Base-by-base conservation (phyloP, 1,284 basidiomycete species). In the Cutaneotrichosporon daszewskae region DNA sequence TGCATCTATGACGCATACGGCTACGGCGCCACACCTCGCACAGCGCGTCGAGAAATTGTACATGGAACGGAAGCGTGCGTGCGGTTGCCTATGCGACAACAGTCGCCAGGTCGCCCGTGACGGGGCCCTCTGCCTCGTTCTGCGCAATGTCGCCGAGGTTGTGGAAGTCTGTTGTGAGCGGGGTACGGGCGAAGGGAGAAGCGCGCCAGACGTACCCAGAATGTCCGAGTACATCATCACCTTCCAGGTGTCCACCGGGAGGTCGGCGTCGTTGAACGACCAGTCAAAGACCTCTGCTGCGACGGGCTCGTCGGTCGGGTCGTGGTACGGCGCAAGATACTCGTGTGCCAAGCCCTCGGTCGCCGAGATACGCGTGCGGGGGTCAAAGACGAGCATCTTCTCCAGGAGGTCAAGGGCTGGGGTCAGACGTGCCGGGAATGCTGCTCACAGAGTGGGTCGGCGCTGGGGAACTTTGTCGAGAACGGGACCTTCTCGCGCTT, bases 191-290 rank as follows among this genome's bases (percentile, higher is more conserved):
- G 13, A 24, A 4, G 9, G 9, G 8, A 32, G 29, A 23, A 25
- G 8, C 9, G 25, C 13, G 25, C 13, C 25, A 9, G 13, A 74
- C 82, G 51, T 56, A 88, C 88, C 87, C n/a, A 92, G 76, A 55
- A 92, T 92, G 72, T 92, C 88, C 60, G 82, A 84, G 74, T 92
- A 92, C 88, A 92, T 91, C 88, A 92, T 91, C 61, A 97, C 94
- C 74, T 96, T 97, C 94, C 94, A 98, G 4, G 90, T 96, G 68
- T 98, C 94, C 20, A 98, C 88, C 0, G 95, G 95, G 34, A 99
- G 77, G 68, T 99, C 94, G n/a, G 95, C 95, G 59, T 99, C 94
- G 73, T 99, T 99, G 81, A 99, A 98, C 62, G 84, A 87, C 94
- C 94, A 99, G 72, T 99, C 94, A 62, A 98, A 99, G 62, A 88